Conservation (phyloP, 208 protist species). For the Naegleria lovaniensis region DNA sequence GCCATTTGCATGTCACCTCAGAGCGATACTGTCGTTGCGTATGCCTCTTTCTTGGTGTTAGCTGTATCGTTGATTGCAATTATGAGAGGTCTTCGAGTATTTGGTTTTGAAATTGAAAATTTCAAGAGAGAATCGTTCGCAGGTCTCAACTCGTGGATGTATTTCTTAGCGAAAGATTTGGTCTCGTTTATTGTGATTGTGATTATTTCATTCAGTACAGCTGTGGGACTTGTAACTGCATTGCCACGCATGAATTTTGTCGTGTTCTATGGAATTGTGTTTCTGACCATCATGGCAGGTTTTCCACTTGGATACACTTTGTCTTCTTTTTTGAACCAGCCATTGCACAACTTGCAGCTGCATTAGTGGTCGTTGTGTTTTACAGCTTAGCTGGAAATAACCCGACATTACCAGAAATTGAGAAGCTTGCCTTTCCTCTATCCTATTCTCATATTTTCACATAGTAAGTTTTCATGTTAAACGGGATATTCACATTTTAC, state of each 20-base stretch:
- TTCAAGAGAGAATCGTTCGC: background rate
- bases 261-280: background rate
- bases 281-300: background rate
- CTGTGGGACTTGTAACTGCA: background rate
- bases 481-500: no score
- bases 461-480: no score
- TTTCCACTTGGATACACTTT: background rate
- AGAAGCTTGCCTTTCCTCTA: background rate
- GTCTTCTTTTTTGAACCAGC: background rate
- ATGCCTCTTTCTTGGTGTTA: background rate
- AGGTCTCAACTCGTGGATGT: background rate
- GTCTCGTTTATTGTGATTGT: background rate
- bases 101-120: constrained; percentile 13
- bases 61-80: background rate
- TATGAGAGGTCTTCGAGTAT: background rate
- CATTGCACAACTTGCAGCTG: background rate
- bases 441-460: background rate
- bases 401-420: background rate
- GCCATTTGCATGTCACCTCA: background rate
- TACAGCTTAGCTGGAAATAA: background rate
- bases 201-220: background rate
- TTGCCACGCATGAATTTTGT: background rate
- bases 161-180: constrained; percentile 11
- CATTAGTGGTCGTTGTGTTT: background rate
- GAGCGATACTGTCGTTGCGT: background rate